A percentile compares a stretch with the other conserved stretches of the same genome.
Evolutionary conservation across 768 basidiomycete species (phyloP).

Genomic region (Suillus subluteus): DNA sequence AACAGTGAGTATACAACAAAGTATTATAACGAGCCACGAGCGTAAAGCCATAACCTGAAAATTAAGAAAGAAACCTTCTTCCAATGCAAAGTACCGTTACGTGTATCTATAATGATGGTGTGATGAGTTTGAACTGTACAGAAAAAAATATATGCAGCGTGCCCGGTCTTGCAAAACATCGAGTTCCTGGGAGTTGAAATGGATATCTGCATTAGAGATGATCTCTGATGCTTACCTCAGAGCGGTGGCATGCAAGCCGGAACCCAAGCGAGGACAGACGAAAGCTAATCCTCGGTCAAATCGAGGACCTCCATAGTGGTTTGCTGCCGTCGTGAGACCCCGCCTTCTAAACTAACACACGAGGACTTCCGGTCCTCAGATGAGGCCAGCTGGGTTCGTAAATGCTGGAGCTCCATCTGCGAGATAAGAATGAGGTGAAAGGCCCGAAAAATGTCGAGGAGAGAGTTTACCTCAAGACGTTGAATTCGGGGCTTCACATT

Average conservation of each 20-base stretch:
- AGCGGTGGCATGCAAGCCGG: neutral
- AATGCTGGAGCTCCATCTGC: constrained; percentile 24
- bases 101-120: neutral
- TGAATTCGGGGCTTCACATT: neutral
- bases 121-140: neutral
- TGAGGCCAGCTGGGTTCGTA: constrained; percentile 14
- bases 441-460: neutral
- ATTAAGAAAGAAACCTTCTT: neutral
- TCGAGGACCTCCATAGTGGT: neutral
- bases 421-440: neutral
- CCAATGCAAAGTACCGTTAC: neutral
- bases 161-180: neutral
- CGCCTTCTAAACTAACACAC: constrained; percentile 18
- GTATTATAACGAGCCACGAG: neutral
- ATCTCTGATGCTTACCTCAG: neutral
- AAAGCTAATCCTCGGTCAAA: neutral
- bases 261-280: neutral
- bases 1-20: neutral
- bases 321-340: neutral
- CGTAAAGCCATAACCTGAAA: neutral
- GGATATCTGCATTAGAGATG: neutral
- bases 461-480: neutral
- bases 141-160: neutral
- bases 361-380: constrained; percentile 21
- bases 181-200: neutral